A percentile compares a stretch with the other conserved stretches of the same genome.
Conservation (phyloP, 805 yeast species). For the Pichia sporocuriosa region DNA sequence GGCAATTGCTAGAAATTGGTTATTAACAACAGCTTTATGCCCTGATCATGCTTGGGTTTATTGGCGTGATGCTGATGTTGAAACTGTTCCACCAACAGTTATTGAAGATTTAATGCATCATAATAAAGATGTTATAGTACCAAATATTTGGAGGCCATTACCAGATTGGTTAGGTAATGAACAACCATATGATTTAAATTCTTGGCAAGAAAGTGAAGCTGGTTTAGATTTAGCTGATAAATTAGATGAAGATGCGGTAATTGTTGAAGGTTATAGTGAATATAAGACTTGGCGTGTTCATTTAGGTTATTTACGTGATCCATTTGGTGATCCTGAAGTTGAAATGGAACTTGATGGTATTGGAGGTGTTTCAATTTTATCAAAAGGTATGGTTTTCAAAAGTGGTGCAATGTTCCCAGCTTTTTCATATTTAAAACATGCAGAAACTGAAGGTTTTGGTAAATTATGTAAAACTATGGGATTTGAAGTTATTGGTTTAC, state of each 20-base stretch:
- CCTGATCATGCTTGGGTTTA: slow-evolving; percentile 95
- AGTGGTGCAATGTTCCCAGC: slow-evolving; percentile 95
- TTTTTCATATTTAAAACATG: slow-evolving; percentile 90
- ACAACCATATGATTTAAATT: slow-evolving; percentile 78
- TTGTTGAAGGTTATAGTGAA: slow-evolving; percentile 95
- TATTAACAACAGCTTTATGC: slow-evolving; percentile 73
- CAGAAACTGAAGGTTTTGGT: slow-evolving; percentile 97
- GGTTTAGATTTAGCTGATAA: slow-evolving; percentile 69
- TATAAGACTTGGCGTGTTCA: slow-evolving; percentile 98
- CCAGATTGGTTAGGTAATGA: slow-evolving; percentile 83
- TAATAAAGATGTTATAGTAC: slow-evolving; percentile 86
- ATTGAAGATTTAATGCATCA: slow-evolving; percentile 91
- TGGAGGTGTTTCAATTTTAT: slow-evolving; percentile 91
- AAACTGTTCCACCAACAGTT: slow-evolving; percentile 75
- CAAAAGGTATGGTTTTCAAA: slow-evolving; percentile 81
- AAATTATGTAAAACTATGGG: slow-evolving; percentile 85
- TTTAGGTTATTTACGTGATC: slow-evolving; percentile 88
- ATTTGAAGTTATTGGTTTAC: slow-evolving; percentile 78
- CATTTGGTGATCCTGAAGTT: slow-evolving; percentile 88
- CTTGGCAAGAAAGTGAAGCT: slow-evolving; percentile 83
- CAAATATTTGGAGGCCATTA: slow-evolving; percentile 87
- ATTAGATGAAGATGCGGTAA: slow-evolving; percentile 89
- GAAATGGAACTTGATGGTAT: slow-evolving; percentile 94
- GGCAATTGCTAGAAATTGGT: slow-evolving; percentile 96
- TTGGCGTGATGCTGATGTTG: slow-evolving; percentile 99